A percentile compares a stretch with the other conserved stretches of the same genome.
phyloP scores from a whole-genome alignment of 805 yeast genomes.

The Metschnikowia borealis region DNA sequence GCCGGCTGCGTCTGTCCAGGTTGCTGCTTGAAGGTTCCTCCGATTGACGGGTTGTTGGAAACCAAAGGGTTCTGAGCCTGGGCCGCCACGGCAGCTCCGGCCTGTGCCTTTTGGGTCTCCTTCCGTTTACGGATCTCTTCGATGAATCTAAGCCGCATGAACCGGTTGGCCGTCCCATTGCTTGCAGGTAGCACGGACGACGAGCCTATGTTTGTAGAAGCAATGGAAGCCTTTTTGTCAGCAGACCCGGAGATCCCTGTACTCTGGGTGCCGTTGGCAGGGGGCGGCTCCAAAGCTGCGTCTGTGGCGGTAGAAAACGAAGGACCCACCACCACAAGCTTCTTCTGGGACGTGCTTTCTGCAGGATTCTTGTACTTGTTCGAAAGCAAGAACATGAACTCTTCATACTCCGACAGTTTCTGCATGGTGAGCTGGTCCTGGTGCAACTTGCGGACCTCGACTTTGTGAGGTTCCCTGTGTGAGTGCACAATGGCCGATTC shows the following conservation, averaged over 20 bases:
- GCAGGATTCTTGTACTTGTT: slow-evolving; percentile 37
- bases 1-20: background rate
- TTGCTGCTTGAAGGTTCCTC: slow-evolving; percentile 7
- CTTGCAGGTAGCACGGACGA: slow-evolving; percentile 19
- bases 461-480: slow-evolving; percentile 31
- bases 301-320: slow-evolving; percentile 19
- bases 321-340: slow-evolving; percentile 36
- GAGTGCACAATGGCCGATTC: slow-evolving; percentile 27
- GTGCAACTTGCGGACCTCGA: slow-evolving; percentile 33
- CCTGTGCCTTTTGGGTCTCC: slow-evolving; percentile 40
- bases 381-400: slow-evolving; percentile 61
- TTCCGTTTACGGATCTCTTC: slow-evolving; percentile 78
- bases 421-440: slow-evolving; percentile 48
- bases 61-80: slow-evolving; percentile 21
- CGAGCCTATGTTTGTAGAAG: slow-evolving; percentile 9
- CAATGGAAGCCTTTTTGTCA: slow-evolving; percentile 9
- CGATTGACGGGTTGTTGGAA: slow-evolving; percentile 2
- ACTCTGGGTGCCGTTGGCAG: slow-evolving; percentile 9
- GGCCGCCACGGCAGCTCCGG: slow-evolving; percentile 39
- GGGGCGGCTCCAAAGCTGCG: slow-evolving; percentile 16
- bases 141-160: slow-evolving; percentile 80
- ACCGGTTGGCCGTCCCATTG: slow-evolving; percentile 52
- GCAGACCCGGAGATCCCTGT: slow-evolving; percentile 1
- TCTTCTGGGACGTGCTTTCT: slow-evolving; percentile 33
- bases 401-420: slow-evolving; percentile 80